Evolutionary conservation across 1,139 yeast species (phyloP).

Genomic region (Protomyces macrosporus): DNA sequence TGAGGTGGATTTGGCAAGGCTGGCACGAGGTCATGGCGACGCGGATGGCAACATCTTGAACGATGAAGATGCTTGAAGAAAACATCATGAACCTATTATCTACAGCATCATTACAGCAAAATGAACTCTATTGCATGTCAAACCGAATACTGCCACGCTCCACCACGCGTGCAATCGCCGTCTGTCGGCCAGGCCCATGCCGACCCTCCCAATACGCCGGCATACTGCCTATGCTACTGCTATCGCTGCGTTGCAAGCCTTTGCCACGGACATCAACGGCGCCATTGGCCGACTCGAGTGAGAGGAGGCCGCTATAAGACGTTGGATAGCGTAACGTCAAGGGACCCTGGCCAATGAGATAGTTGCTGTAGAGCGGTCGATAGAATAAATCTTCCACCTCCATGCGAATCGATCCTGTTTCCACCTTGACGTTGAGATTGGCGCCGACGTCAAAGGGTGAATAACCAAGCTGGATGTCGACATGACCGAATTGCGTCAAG

Average conservation of each 20-base stretch:
- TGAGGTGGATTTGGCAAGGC: constrained; percentile 18
- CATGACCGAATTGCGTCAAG: not conserved
- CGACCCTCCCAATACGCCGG: not conserved
- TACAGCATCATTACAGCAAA: not conserved
- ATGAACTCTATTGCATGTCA: not conserved
- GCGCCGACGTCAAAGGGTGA: constrained; percentile 18
- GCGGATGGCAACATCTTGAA: too few species aligned
- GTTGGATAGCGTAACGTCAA: constrained; percentile 2
- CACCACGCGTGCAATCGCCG: not conserved
- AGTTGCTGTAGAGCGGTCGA: constrained; percentile 11
- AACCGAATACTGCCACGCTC: not conserved
- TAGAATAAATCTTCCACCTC: constrained; percentile 6
- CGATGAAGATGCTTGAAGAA: too few species aligned
- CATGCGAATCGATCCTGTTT: not conserved
- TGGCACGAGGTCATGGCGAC: not conserved
- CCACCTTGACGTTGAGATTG: constrained; percentile 1
- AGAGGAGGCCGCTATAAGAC: constrained; percentile 3
- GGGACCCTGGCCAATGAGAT: not conserved
- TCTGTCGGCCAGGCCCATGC: not conserved
- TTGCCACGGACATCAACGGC: not conserved
- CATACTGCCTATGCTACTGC: not conserved
- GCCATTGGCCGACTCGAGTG: not conserved
- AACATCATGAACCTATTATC: not conserved
- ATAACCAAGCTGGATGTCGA: constrained; percentile 10
- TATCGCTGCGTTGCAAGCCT: not conserved